Conservation (phyloP, 495 filamentous ascomycete species). For the Podospora sp. region DNA sequence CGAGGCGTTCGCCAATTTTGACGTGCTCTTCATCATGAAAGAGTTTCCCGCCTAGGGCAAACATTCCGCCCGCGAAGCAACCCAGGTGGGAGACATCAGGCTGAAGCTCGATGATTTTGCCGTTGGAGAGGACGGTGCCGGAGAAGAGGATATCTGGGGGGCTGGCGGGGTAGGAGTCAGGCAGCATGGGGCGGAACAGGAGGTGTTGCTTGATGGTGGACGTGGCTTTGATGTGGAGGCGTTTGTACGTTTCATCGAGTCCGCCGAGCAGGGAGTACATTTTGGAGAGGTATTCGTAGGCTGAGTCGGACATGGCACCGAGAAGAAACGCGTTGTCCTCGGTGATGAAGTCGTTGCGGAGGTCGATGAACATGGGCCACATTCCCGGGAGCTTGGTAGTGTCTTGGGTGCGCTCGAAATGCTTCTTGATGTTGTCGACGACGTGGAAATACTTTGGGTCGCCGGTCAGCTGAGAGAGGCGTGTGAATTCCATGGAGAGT, state of each 20-base stretch:
- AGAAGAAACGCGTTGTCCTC: constrained; percentile 59
- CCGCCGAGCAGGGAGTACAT: constrained; percentile 52
- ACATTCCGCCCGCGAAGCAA: constrained; percentile 93
- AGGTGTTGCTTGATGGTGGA: constrained; percentile 65
- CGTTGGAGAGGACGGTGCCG: constrained; percentile 41
- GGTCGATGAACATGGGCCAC: constrained; percentile 77
- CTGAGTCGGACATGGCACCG: constrained; percentile 74
- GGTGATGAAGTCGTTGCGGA: constrained; percentile 32
- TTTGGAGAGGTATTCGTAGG: constrained; percentile 90
- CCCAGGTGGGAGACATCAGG: constrained; percentile 52
- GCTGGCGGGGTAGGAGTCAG: constrained; percentile 37
- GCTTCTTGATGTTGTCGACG: constrained; percentile 74
- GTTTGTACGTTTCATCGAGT: constrained; percentile 42
- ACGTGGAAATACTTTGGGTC: constrained; percentile 82
- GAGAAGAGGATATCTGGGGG: constrained; percentile 70
- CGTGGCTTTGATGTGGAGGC: constrained; percentile 57
- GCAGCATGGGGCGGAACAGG: constrained; percentile 67
- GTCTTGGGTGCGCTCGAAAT: constrained; percentile 68
- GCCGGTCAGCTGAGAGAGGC: constrained; percentile 80
- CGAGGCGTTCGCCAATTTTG: constrained; percentile 75
- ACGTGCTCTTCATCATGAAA: constrained; percentile 72
- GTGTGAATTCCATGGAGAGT: constrained; percentile 81
- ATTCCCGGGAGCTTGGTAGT: constrained; percentile 74
- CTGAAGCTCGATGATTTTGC: constrained; percentile 30
- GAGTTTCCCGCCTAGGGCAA: constrained; percentile 78